Conservation (phyloP, 2,329 filamentous ascomycete species). For the Colletotrichum nymphaeae region DNA sequence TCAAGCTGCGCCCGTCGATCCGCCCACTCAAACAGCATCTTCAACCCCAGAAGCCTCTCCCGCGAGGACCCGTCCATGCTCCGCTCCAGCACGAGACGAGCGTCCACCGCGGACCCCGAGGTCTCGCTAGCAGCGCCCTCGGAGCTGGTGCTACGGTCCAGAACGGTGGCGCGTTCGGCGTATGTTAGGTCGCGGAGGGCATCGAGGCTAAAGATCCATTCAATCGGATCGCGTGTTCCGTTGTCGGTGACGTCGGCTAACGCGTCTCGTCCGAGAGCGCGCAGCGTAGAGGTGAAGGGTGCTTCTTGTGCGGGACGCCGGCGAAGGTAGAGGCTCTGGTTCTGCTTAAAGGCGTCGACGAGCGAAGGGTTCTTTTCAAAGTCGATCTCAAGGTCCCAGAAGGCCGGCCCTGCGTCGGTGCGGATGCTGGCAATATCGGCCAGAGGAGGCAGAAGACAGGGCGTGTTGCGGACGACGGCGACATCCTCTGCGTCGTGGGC, state of each 20-base stretch:
- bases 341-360: slow-evolving; percentile 71
- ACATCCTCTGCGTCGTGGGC: neutral
- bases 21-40: slow-evolving; percentile 67
- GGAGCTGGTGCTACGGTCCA: slow-evolving; percentile 63
- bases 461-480: slow-evolving; percentile 59
- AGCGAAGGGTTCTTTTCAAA: slow-evolving; percentile 74
- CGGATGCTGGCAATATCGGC: slow-evolving; percentile 69
- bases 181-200: slow-evolving; percentile 66
- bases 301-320: slow-evolving; percentile 75
- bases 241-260: slow-evolving; percentile 41
- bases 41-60: slow-evolving; percentile 59
- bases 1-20: slow-evolving; percentile 54
- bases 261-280: slow-evolving; percentile 70
- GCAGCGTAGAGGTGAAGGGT: slow-evolving; percentile 79
- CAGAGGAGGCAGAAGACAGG: slow-evolving; percentile 73
- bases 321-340: slow-evolving; percentile 81
- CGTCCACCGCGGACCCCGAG: slow-evolving; percentile 69
- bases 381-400: slow-evolving; percentile 86
- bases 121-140: slow-evolving; percentile 56
- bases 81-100: slow-evolving; percentile 73
- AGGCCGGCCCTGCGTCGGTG: slow-evolving; percentile 71
- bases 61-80: slow-evolving; percentile 54
- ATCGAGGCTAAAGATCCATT: slow-evolving; percentile 79
- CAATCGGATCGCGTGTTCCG: slow-evolving; percentile 62
- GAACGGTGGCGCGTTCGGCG: slow-evolving; percentile 73